These are phyloP conservation scores for Pichia sp. DNA, from an alignment of 1,139 yeast genomes.

Conservation along the genomic window DNA sequence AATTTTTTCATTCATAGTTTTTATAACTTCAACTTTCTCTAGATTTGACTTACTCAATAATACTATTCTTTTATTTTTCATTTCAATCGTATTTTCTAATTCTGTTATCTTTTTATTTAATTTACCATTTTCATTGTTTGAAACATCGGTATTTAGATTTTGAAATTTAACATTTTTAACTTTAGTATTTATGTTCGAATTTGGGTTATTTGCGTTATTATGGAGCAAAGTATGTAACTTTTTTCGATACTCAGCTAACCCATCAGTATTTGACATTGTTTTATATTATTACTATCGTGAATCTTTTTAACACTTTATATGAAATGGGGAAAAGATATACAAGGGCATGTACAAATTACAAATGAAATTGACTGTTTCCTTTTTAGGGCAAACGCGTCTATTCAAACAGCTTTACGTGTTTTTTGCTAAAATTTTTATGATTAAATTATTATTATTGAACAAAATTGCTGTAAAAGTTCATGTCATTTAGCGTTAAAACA, in stretches of 20 bases:
- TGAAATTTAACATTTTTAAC: not conserved
- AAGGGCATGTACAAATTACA: too few species aligned
- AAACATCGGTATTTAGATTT: not conserved
- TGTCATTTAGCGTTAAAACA: too few species aligned
- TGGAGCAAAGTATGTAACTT: conserved; percentile 7
- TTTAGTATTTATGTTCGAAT: not conserved
- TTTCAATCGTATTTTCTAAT: conserved; percentile 1
- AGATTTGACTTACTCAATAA: conserved; percentile 5
- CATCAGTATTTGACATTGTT: not conserved
- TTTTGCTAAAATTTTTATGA: too few species aligned
- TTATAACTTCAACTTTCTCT: conserved; percentile 3
- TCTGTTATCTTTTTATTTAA: not conserved
- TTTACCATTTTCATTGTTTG: not conserved
- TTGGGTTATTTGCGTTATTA: not conserved
- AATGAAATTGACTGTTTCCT: too few species aligned
- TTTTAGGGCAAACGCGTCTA: too few species aligned
- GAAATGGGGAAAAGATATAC: too few species aligned
- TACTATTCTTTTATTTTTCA: conserved; percentile 10
- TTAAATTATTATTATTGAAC: too few species aligned
- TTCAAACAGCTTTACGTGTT: too few species aligned
- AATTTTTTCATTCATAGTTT: conserved; percentile 1
- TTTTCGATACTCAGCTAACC: conserved; percentile 8
- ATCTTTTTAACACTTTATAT: too few species aligned
- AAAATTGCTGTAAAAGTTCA: too few species aligned
- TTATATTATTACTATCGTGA: too few species aligned